Evolutionary conservation across 768 basidiomycete genomes (phyloP).

Genomic region (Amanita jacksonii): DNA sequence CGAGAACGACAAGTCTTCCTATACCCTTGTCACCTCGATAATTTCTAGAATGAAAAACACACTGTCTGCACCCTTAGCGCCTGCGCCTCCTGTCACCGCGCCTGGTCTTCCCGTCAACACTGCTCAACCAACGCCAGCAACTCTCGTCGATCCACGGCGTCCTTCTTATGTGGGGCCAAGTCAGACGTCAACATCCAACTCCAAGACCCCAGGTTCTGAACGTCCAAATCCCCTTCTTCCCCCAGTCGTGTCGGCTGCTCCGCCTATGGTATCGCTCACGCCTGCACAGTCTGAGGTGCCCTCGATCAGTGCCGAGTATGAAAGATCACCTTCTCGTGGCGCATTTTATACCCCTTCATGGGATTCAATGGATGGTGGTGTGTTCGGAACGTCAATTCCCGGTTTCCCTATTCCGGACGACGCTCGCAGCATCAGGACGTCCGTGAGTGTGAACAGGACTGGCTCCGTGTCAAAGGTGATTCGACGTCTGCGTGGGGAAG

Average conservation of each 20-base stretch:
- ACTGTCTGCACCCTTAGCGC: constrained; percentile 55
- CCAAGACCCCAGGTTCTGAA: constrained; percentile 39
- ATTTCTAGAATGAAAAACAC: constrained; percentile 78
- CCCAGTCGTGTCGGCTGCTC: constrained; percentile 52
- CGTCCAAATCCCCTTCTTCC: constrained; percentile 49
- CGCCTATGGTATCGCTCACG: constrained; percentile 77
- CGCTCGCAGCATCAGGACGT: constrained; percentile 75
- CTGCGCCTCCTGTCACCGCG: constrained; percentile 35
- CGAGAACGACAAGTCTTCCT: constrained; percentile 82
- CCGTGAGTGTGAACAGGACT: constrained; percentile 59
- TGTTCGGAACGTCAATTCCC: constrained; percentile 72
- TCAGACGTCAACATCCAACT: constrained; percentile 37
- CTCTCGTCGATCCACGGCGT: constrained; percentile 42
- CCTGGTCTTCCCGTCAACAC: constrained; percentile 20
- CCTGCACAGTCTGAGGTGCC: constrained; percentile 77
- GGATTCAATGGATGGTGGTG: constrained; percentile 45
- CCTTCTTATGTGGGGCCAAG: constrained; percentile 41
- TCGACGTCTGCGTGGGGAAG: constrained; percentile 83
- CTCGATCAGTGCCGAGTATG: constrained; percentile 57
- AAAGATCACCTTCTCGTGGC: constrained; percentile 47
- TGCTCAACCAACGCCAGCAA: constrained; percentile 20
- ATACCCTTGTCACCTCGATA: constrained; percentile 72
- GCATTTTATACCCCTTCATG: constrained; percentile 41
- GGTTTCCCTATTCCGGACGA: constrained; percentile 92
- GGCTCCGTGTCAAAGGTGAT: constrained; percentile 90